A percentile compares a stretch with the other conserved stretches of the same genome.
These are phyloP conservation scores for Pseudocercospora crystallina DNA, from an alignment of 2,329 filamentous ascomycete genomes.

Conservation along the genomic window DNA sequence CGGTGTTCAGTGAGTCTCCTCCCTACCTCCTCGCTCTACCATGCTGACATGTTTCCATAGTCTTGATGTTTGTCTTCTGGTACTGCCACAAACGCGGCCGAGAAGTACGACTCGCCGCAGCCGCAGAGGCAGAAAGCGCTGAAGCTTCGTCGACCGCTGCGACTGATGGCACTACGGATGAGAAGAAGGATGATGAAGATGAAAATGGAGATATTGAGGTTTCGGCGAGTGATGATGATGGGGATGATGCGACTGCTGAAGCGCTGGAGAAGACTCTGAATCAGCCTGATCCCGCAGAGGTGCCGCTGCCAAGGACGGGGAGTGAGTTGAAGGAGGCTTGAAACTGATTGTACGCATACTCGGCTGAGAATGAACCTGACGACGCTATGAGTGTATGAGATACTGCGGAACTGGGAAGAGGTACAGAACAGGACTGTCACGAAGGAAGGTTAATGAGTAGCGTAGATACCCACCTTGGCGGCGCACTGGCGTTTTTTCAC, in stretches of 20 bases:
- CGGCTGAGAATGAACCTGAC: constrained; percentile 1
- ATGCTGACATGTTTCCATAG: constrained; percentile 44
- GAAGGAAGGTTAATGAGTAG: not conserved
- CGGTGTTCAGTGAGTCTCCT: constrained; percentile 71
- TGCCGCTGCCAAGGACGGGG: constrained; percentile 22
- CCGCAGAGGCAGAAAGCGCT: constrained; percentile 10
- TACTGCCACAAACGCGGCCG: constrained; percentile 95
- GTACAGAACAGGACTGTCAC: not conserved
- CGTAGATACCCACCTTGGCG: not conserved
- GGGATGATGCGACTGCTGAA: constrained; percentile 11
- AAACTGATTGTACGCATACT: not conserved
- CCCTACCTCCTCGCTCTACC: not conserved
- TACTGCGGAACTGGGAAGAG: too few species aligned
- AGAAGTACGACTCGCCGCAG: constrained; percentile 68
- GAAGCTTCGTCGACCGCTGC: constrained; percentile 13
- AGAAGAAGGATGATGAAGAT: constrained; percentile 18
- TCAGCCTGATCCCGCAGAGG: constrained; percentile 26
- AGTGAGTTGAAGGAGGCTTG: not conserved
- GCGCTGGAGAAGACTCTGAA: constrained; percentile 24
- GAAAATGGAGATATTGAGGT: constrained; percentile 25
- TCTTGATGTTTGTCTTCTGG: constrained; percentile 92
- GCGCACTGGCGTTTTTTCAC: too few species aligned
- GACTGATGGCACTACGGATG: constrained; percentile 3
- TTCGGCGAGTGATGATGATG: constrained; percentile 19
- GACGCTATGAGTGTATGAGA: not conserved